Base-by-base conservation (phyloP, 164 flowering plant species). In the Vitis rotundifolia region DNA sequence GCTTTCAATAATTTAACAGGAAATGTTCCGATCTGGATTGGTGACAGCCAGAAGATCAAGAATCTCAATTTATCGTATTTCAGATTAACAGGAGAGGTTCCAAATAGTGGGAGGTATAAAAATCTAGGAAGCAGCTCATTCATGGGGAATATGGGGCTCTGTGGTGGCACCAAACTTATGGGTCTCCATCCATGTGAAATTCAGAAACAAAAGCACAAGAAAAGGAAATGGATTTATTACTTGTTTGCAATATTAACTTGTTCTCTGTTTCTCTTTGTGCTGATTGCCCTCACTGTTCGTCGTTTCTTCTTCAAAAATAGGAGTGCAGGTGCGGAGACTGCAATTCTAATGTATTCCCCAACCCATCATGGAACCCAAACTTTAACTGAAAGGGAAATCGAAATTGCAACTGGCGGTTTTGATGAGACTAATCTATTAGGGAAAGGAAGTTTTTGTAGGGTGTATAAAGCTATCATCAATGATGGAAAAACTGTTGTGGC, bases 361-460 rank as follows among this genome's bases (percentile, higher is more conserved):
- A 14, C 4, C 3, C 37, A 29, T 67, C 63, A 15, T n/a, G 68
- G 67, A 56, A 15, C 19, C 11, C 65, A 18, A 18, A 47, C 44
- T 54, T 59, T 66, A 50, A 65, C 75, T 12, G 70, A 66, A 59
- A 71, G 63, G 68, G 75, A 72, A 19, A 51, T 72, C 11, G 75
- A 66, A 59, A 66, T 72, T 60, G 75, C 70, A 52, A 66, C 75
- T 9, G 15, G 9, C 58, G 64, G 59, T 8, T 72, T 72, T 65
- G 50, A 72, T 18, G 66, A 51, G 61, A 50, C 75, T 16, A 51
- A 72, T 60, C 69, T 72, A 19, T 50, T 66, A 52, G 69, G 69
- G 59, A 57, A 18, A 64, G 69, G 7, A 37, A 6, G 5, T 37
- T 37, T 37, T 37, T 5, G 44, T 37, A 37, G 44, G 15, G 74